Evolutionary conservation across 176 grass and related monocot genomes (phyloP), one percentile per base, ranked within the genome.

Genomic region (Elaeis guineensis): DNA sequence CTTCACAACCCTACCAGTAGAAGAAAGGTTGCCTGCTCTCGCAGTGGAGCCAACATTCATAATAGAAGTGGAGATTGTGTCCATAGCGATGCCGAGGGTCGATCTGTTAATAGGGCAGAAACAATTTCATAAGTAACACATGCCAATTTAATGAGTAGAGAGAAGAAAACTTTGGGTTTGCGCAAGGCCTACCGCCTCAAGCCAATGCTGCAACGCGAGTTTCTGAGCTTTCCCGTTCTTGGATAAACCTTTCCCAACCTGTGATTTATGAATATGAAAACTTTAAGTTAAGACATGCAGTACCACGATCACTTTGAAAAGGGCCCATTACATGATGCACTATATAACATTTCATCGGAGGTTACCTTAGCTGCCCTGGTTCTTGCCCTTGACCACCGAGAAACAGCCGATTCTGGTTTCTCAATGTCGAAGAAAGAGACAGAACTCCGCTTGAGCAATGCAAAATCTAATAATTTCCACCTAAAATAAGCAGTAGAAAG

Each of bases 11-110:
- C 54, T 69, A 96, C 86, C 92, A 97, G 62, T 97, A 97, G 70
- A 97, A 97, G 81, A 97, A 97, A 35, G 92, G 92, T 8, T 97
- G 81, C 62, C 78, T 87, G 77, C 92, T 91, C 25, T 85, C 81
- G 17, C 87, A 88, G 58, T 51, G 75, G 60, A 97, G 73, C 92
- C 92, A 97, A 25, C 77, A 57, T 21, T 88, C 69, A 11, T 95
- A 95, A 50, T 95, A 95, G 80, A 77, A 95, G 57, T 84, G 90
- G 59, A 95, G 86, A 69, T 95, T 95, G 59, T 95, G 90, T 11
- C 90, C 90, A 44, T 95, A 95, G 6, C 90, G 86, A 69, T 95
- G 90, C 15, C 86, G 70, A 64, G 90, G 90, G 44, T 95, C 90
- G 55, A 95, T 95, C 86, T 95, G 74, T 67, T 50, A 20, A 76